A percentile compares a stretch with the other conserved stretches of the same genome.
These are phyloP conservation scores for Teratosphaeria zuluensis DNA, from an alignment of 2,329 filamentous ascomycete species.

Conservation along the genomic window DNA sequence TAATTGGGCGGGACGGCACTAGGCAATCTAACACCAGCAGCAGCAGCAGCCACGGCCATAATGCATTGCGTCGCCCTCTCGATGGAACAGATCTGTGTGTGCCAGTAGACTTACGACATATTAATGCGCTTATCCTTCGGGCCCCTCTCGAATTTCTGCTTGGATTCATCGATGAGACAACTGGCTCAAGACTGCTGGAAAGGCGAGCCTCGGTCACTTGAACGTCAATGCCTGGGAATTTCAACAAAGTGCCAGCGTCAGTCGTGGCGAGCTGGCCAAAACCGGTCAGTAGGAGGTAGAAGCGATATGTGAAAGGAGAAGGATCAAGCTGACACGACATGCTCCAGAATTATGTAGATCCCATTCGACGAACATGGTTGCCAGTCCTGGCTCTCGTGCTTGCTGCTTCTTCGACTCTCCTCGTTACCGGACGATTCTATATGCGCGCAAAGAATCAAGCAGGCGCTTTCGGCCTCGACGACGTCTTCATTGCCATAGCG, in stretches of 20 bases:
- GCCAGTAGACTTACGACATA: not conserved
- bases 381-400: conserved; percentile 9
- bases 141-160: not conserved
- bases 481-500: conserved; percentile 6
- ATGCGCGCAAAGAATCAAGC: conserved; percentile 13
- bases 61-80: not conserved
- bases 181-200: not conserved
- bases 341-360: conserved; percentile 15
- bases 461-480: conserved; percentile 18
- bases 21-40: not conserved
- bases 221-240: conserved; percentile 14
- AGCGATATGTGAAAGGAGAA: not conserved
- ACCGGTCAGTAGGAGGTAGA: conserved; percentile 1
- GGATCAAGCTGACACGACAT: not conserved
- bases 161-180: not conserved
- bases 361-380: conserved; percentile 15
- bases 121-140: not conserved
- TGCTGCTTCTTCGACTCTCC: conserved; percentile 11
- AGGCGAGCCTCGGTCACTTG: not conserved
- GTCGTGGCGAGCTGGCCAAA: conserved; percentile 15
- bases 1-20: not conserved
- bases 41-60: not conserved
- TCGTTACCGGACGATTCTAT: conserved; percentile 14
- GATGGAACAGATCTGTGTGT: not conserved
- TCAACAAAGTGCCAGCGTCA: conserved; percentile 9